These are phyloP conservation scores for Massarina eburnea DNA, from an alignment of 2,329 filamentous ascomycete genomes.

Conservation along the genomic window DNA sequence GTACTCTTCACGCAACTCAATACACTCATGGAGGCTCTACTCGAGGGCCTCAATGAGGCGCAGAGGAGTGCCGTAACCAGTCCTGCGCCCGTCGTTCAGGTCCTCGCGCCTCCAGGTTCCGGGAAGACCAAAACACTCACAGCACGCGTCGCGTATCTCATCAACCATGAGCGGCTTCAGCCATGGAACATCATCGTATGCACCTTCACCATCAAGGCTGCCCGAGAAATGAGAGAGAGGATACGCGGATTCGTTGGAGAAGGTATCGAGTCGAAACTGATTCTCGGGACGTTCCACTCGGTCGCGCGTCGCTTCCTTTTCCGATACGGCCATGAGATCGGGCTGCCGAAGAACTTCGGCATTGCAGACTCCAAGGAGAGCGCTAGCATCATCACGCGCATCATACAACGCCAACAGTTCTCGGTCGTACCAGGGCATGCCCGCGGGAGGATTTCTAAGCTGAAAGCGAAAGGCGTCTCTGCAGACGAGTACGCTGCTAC, in stretches of 20 bases:
- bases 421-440: slow-evolving; percentile 69
- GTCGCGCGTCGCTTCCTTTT: slow-evolving; percentile 83
- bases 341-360: slow-evolving; percentile 78
- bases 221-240: slow-evolving; percentile 88
- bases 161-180: slow-evolving; percentile 69
- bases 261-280: slow-evolving; percentile 71
- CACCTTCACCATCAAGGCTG: slow-evolving; percentile 96
- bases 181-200: slow-evolving; percentile 92
- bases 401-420: slow-evolving; percentile 73
- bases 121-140: slow-evolving; percentile 97
- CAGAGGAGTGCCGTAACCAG: slow-evolving; percentile 67
- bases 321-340: slow-evolving; percentile 81
- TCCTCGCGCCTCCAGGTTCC: slow-evolving; percentile 65
- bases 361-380: slow-evolving; percentile 87
- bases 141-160: slow-evolving; percentile 85
- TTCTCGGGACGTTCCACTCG: slow-evolving; percentile 93
- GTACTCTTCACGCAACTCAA: slow-evolving; percentile 3
- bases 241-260: slow-evolving; percentile 80
- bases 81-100: slow-evolving; percentile 60
- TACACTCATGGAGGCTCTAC: slow-evolving; percentile 54
- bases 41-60: slow-evolving; percentile 64
- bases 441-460: slow-evolving; percentile 71
- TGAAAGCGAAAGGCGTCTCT: slow-evolving; percentile 60
- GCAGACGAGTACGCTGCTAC: slow-evolving; percentile 47
- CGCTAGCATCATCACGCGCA: slow-evolving; percentile 75